Percentiles rank a stretch among this genome's conserved stretches.
Conservation (phyloP, 495 filamentous ascomycete genomes). For the Chaetomidium leptoderma region DNA sequence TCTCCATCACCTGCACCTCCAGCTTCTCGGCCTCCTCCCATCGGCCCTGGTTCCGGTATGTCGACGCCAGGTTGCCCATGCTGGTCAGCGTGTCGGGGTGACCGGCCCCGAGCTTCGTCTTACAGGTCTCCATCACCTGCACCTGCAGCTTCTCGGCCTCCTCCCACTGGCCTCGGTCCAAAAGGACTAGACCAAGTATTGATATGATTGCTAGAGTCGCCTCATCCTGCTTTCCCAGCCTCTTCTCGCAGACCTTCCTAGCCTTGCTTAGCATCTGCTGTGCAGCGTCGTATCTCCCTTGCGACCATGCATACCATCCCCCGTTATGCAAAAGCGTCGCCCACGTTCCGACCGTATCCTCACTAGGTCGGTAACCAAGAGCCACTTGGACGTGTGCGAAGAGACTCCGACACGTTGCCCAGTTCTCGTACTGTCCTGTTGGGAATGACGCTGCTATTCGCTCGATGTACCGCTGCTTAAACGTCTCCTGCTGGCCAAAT, state of each 20-base stretch:
- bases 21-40: no score
- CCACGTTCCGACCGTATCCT: constrained; percentile 14
- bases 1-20: no score
- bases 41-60: no score
- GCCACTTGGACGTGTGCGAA: constrained; percentile 17
- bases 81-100: no score
- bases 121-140: no score
- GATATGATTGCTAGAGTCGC: constrained; percentile 28
- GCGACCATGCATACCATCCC: constrained; percentile 23
- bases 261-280: constrained; percentile 17
- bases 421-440: constrained; percentile 33
- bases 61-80: no score
- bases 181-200: constrained; percentile 22
- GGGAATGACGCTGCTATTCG: constrained; percentile 40
- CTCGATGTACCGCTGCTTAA: constrained; percentile 31
- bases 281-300: constrained; percentile 22
- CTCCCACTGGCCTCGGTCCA: constrained; percentile 33
- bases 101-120: no score
- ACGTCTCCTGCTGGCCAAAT: constrained; percentile 35
- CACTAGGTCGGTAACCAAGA: constrained; percentile 15
- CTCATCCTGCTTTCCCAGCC: constrained; percentile 35
- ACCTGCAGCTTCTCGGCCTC: no score
- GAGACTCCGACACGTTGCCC: no score
- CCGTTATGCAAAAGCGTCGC: constrained; percentile 25
- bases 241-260: constrained; percentile 20